These are phyloP conservation scores for Backusella luteola DNA, from an alignment of 192 early-diverging fungal genomes.

Conservation along the genomic window DNA sequence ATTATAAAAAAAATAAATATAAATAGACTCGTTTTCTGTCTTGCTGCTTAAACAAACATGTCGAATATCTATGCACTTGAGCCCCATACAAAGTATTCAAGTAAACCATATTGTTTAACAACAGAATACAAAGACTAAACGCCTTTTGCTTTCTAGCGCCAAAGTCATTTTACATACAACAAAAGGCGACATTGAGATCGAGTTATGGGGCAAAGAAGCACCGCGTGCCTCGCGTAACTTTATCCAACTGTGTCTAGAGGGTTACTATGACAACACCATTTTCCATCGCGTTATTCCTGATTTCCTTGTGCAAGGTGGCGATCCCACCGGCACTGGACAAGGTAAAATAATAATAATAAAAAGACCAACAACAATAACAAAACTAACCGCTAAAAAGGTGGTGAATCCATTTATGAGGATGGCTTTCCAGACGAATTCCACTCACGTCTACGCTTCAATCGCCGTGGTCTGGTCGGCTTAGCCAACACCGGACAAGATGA, in stretches of 20 bases:
- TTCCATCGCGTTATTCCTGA: constrained; percentile 90
- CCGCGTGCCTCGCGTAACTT: constrained; percentile 95
- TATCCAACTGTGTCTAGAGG: constrained; percentile 88
- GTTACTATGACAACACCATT: constrained; percentile 85
- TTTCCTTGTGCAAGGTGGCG: constrained; percentile 94
- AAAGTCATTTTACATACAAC: constrained; percentile 85
- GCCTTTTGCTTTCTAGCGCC: constrained; percentile 38
- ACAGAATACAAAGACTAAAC: too few species aligned
- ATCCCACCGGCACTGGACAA: constrained; percentile 84
- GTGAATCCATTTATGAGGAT: constrained; percentile 82
- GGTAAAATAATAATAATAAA: constrained; percentile 14
- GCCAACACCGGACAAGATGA: constrained; percentile 81
- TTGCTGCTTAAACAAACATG: constrained; percentile 30
- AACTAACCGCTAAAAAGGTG: constrained; percentile 48
- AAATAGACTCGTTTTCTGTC: too few species aligned
- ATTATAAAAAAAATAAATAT: too few species aligned
- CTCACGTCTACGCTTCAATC: constrained; percentile 83
- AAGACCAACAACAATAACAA: not conserved
- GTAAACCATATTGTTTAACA: not conserved
- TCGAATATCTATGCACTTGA: constrained; percentile 55
- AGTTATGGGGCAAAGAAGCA: constrained; percentile 93
- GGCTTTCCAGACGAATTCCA: constrained; percentile 94
- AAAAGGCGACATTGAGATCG: constrained; percentile 84
- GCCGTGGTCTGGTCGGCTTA: constrained; percentile 87
- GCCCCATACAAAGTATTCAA: constrained; percentile 52